Evolutionary conservation across 2,329 filamentous ascomycete genomes (phyloP), one percentile per base, ranked within the genome.

Genomic region (Cryphonectria japonica): DNA sequence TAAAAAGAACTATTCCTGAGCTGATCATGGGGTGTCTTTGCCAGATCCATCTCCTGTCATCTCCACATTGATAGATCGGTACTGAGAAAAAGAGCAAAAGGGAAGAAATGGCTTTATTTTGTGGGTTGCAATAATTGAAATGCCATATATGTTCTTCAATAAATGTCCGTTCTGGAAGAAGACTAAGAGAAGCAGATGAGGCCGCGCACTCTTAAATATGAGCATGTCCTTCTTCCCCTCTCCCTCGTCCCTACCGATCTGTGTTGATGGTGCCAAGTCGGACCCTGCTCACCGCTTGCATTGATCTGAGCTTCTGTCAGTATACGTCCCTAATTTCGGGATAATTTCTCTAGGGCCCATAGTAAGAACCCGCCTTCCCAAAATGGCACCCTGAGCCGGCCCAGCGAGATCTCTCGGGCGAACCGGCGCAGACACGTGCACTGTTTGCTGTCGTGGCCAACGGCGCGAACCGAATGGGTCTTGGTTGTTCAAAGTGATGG

Each of bases 371-470:
- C 26, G 64, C 64, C 64, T 66, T 66, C 64, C 64, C 11, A 26
- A 66, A 66, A 2, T 57, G 64, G 64, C 16, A 32, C 32, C 46
- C 46, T 59, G 41, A 11, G 2, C 64, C 64, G 64, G 64, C 32
- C 50, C 63, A 11, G 29, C 43, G 43, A 66, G 64, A 52, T 34
- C 39, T 34, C 22, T 66, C 22, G 50, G 64, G 39, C 46, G 34
- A 66, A 52, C 64, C 64, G 50, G 50, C 2, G 37, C 43, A n/a
- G 43, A 39, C 63, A 65, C 63, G 63, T 65, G 63, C 63, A 32
- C 13, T 34, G 34, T 34, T 50, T 50, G 63, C 41, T 11, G 29
- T 19, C 14, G 13, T 65, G 7, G 26, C 13, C 32, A 22, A n/a
- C 43, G 63, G 39, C 26, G 63, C 41, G 29, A 13, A 37, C 16